Evolutionary conservation across 371 early-diverging fungal species (phyloP), one percentile per base, ranked within the genome.

Genomic region (Mucor saturninus): DNA sequence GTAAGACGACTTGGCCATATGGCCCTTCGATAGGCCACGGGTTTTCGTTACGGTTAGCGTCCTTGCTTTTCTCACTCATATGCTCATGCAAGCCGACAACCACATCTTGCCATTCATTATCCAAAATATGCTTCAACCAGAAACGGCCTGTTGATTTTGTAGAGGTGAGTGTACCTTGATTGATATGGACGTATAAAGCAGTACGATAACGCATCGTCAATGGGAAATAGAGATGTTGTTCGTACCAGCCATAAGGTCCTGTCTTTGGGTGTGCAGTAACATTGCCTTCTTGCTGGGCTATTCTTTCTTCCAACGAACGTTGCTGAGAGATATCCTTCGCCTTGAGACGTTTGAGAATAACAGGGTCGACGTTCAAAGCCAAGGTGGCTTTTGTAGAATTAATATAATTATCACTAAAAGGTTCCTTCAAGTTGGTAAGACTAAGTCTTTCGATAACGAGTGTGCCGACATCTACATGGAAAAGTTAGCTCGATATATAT

Each of bases 121-220:
- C 76, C 0, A 49, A 42, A 14, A 73, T 55, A 6, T 71, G 48
- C 11, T 74, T 74, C 11, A 79, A 49, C 80, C 80, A 79, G 31
- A 74, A 51, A n/a, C 75, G 66, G 14, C 76, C 80, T 4, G 73
- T 71, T 7, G 69, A 64, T n/a, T 68, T 74, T 8, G 60, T 58
- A 10, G 55, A 38, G 1, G 57, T 48, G 2, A 79, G n/a, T 0
- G 62, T 31, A 0, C 77, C 71, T 61, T 76, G 71, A 5, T 39
- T 46, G 1, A 76, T 40, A 64, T 79, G 80, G 3, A 76, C 51
- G 58, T 79, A 79, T 2, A 79, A 5, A 4, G 80, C 76, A 38
- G 75, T 70, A 21, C 73, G 72, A 26, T 74, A 72, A 14, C 80
- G 74, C 80, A 76, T 79, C 53, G 58, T 68, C 5, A 79, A 45